phyloP scores from a whole-genome alignment of 352 stramenopile genomes.

The Globisporangium nodosum region DNA sequence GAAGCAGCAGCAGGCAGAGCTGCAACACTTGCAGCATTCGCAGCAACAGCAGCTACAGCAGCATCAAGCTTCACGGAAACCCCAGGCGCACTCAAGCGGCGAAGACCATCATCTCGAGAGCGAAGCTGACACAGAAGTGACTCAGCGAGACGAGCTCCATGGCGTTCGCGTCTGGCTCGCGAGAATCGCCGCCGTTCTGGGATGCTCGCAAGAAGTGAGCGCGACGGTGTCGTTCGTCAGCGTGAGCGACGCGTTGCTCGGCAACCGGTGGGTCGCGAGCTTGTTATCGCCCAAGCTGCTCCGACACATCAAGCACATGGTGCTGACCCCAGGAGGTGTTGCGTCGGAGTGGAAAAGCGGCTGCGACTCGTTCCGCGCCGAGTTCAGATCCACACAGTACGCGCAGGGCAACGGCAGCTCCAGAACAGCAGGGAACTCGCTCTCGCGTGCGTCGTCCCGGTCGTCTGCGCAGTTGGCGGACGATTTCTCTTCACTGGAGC shows the following conservation, averaged over 20 bases:
- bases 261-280: constrained; percentile 38
- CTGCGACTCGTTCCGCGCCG: constrained; percentile 45
- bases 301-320: constrained; percentile 19
- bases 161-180: constrained; percentile 13
- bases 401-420: constrained; percentile 2
- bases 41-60: not conserved
- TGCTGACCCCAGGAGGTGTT: constrained; percentile 30
- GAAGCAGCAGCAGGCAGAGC: constrained; percentile 10
- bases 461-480: constrained; percentile 5
- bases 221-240: constrained; percentile 31
- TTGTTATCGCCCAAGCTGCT: constrained; percentile 22
- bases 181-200: constrained; percentile 19
- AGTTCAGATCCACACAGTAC: constrained; percentile 36
- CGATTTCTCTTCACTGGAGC: constrained; percentile 3
- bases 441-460: constrained; percentile 10
- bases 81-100: not conserved
- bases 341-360: constrained; percentile 41
- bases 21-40: constrained; percentile 5
- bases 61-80: not conserved
- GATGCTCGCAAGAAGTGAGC: constrained; percentile 37
- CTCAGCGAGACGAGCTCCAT: not conserved
- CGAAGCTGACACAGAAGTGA: not conserved
- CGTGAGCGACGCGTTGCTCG: constrained; percentile 25
- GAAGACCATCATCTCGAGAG: not conserved
- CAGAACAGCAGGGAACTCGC: not conserved